Percentiles rank a stretch among this genome's conserved stretches.
These are phyloP conservation scores for Camellia japonica DNA, from an alignment of 148 eudicot genomes.

Conservation along the genomic window DNA sequence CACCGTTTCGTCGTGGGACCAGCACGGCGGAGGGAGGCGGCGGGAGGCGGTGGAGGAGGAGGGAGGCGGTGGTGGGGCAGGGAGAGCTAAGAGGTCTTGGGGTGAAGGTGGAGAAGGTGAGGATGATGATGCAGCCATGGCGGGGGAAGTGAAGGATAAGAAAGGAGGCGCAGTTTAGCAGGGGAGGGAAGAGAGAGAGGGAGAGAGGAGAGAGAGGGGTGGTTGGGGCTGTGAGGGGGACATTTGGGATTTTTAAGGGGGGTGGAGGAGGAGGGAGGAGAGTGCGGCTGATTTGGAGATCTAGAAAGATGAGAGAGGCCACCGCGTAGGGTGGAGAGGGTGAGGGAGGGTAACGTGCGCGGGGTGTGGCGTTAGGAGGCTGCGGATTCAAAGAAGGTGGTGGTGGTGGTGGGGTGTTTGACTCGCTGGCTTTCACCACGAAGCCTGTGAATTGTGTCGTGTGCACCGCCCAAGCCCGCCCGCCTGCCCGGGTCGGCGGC, in stretches of 20 bases:
- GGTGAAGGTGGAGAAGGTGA: neutral
- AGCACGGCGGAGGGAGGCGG: slow-evolving; percentile 88
- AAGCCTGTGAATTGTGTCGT: no score
- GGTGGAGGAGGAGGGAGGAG: slow-evolving; percentile 14
- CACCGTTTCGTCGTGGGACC: slow-evolving; percentile 84
- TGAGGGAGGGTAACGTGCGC: slow-evolving; percentile 22
- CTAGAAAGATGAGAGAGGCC: slow-evolving; percentile 16
- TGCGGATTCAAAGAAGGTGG: neutral
- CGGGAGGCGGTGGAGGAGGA: slow-evolving; percentile 31
- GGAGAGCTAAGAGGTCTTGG: neutral
- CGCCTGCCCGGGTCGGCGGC: slow-evolving; percentile 15
- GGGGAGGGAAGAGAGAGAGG: neutral
- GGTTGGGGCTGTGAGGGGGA: neutral
- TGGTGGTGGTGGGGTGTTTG: neutral
- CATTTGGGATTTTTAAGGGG: neutral
- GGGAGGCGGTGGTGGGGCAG: neutral
- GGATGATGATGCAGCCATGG: slow-evolving; percentile 10
- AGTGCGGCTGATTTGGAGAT: slow-evolving; percentile 23
- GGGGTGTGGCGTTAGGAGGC: slow-evolving; percentile 2
- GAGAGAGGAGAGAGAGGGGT: neutral
- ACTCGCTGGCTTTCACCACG: no score
- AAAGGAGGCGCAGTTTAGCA: neutral
- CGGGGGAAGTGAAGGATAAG: neutral
- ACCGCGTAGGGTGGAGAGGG: slow-evolving; percentile 20
- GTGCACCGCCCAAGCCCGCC: slow-evolving; percentile 9